A percentile compares a stretch with the other conserved stretches of the same genome.
Evolutionary conservation across 805 yeast species (phyloP).

Genomic region (Yarrowia hollandica): DNA sequence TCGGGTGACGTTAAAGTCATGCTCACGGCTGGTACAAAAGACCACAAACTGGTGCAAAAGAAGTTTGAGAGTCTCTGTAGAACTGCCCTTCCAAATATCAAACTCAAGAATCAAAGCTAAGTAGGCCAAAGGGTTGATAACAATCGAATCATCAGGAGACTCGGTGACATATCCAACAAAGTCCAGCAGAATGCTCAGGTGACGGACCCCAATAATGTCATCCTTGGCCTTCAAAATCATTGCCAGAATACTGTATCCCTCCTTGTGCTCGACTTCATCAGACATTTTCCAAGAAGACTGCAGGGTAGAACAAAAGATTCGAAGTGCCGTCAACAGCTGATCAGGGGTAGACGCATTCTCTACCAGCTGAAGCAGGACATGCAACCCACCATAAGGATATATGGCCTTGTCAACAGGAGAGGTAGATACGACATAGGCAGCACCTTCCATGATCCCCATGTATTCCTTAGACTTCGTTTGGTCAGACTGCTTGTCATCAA

Average conservation of each 20-base stretch:
- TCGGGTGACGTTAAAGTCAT: slow-evolving; percentile 53
- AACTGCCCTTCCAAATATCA: slow-evolving; percentile 53
- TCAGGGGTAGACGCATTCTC: slow-evolving; percentile 1
- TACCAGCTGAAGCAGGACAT: slow-evolving; percentile 3
- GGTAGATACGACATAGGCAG: neutral
- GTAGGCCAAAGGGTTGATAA: slow-evolving; percentile 59
- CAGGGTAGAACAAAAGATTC: slow-evolving; percentile 4
- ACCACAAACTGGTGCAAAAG: slow-evolving; percentile 60
- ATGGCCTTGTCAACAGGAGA: slow-evolving; percentile 18
- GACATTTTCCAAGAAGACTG: slow-evolving; percentile 25
- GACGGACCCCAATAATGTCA: neutral
- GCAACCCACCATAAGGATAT: slow-evolving; percentile 21
- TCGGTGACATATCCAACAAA: slow-evolving; percentile 58
- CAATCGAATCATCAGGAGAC: slow-evolving; percentile 56
- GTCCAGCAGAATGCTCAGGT: slow-evolving; percentile 50
- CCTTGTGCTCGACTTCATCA: slow-evolving; percentile 18
- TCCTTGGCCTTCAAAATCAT: slow-evolving; percentile 34
- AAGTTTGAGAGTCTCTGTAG: slow-evolving; percentile 51
- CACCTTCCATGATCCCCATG: slow-evolving; percentile 21
- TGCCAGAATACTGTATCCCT: slow-evolving; percentile 23
- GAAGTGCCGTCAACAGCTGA: slow-evolving; percentile 7
- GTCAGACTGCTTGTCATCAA: slow-evolving; percentile 4
- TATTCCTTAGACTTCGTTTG: slow-evolving; percentile 17
- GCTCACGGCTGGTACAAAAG: slow-evolving; percentile 55
- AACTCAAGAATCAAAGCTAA: slow-evolving; percentile 60